phyloP scores from a whole-genome alignment of 179 eudicot species.

The Patellifolia procumbens region DNA sequence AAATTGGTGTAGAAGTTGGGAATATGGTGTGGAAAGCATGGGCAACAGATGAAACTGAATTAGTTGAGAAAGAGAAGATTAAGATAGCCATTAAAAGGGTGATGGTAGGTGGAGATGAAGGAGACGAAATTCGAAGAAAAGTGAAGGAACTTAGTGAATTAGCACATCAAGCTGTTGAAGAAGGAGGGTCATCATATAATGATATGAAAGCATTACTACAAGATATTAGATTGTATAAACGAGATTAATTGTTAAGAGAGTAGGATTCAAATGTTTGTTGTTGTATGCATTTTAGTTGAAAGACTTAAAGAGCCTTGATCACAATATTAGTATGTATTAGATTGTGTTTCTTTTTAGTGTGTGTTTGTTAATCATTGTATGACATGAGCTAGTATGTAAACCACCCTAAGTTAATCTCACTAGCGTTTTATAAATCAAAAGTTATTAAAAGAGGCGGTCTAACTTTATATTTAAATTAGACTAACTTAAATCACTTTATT shows the following conservation, averaged over 20 bases:
- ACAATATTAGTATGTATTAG: no score
- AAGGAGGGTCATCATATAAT: slow-evolving; percentile 41
- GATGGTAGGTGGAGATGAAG: slow-evolving; percentile 30
- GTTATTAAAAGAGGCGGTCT: no score
- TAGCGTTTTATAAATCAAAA: no score
- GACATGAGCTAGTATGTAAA: no score
- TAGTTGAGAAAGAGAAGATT: slow-evolving; percentile 35
- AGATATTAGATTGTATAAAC: slow-evolving; percentile 26
- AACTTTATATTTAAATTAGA: no score
- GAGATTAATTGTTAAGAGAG: neutral
- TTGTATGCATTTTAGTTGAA: no score
- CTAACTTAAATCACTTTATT: no score
- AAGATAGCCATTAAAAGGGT: slow-evolving; percentile 28
- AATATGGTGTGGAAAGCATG: slow-evolving; percentile 44
- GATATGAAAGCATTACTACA: slow-evolving; percentile 33
- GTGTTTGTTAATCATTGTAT: no score
- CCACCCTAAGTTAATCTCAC: no score
- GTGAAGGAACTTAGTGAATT: slow-evolving; percentile 26
- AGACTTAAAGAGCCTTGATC: no score
- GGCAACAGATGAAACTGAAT: slow-evolving; percentile 42
- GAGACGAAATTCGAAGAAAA: slow-evolving; percentile 23
- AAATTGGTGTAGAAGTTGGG: slow-evolving; percentile 42
- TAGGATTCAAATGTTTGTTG: no score
- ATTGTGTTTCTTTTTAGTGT: no score
- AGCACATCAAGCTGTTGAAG: slow-evolving; percentile 39